Conservation (phyloP, 2,329 filamentous ascomycete species). For the Colletotrichum orchidophilum region DNA sequence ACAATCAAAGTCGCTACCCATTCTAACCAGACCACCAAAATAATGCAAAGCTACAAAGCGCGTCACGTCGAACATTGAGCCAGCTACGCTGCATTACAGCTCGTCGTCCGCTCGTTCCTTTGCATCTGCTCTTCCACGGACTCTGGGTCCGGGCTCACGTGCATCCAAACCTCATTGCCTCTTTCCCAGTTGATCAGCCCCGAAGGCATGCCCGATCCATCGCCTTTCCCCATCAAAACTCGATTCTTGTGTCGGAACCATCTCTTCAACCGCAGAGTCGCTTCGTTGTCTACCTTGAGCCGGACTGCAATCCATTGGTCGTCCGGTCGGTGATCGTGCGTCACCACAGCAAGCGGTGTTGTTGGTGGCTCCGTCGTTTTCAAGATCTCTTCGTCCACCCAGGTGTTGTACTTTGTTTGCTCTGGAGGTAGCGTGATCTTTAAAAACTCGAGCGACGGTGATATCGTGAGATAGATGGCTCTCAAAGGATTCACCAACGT, state of each 20-base stretch:
- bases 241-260: slow-evolving; percentile 50
- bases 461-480: slow-evolving; percentile 71
- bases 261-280: slow-evolving; percentile 57
- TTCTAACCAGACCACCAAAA: not conserved
- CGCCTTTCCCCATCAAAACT: slow-evolving; percentile 34
- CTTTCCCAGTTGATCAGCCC: slow-evolving; percentile 44
- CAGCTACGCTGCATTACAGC: not conserved
- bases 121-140: slow-evolving; percentile 36
- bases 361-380: slow-evolving; percentile 43
- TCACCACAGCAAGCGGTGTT: slow-evolving; percentile 52
- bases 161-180: slow-evolving; percentile 45
- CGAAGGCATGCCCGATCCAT: slow-evolving; percentile 42
- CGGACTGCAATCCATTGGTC: slow-evolving; percentile 67
- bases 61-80: not conserved
- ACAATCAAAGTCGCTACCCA: not conserved
- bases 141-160: slow-evolving; percentile 40
- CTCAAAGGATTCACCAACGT: slow-evolving; percentile 70
- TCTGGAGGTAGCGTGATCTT: slow-evolving; percentile 58
- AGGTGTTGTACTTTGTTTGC: slow-evolving; percentile 58
- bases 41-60: not conserved
- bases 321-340: slow-evolving; percentile 62
- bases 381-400: slow-evolving; percentile 64
- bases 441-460: slow-evolving; percentile 70
- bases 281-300: slow-evolving; percentile 67
- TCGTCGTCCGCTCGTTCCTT: not conserved